Conservation (phyloP, 176 grass and related monocot species). For the Avena atlantica region DNA sequence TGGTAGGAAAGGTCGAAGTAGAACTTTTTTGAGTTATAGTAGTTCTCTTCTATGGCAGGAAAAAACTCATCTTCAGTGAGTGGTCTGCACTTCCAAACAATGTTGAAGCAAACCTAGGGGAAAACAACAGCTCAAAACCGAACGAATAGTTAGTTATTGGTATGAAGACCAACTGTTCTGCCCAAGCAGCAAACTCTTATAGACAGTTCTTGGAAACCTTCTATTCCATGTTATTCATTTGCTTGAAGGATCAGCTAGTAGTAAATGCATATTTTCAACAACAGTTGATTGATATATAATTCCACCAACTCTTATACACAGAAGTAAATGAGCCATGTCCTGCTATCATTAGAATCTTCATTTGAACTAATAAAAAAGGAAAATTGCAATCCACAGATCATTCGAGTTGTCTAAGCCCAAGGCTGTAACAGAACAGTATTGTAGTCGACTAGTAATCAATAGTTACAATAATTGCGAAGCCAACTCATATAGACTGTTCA, state of each 20-base stretch:
- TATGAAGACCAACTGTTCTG: background rate
- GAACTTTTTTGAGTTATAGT: conserved; percentile 61
- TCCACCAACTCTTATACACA: background rate
- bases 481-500: background rate
- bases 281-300: background rate
- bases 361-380: no score
- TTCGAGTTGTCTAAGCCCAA: conserved; percentile 7
- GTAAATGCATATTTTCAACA: background rate
- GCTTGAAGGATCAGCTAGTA: background rate
- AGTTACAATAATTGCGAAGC: background rate
- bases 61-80: conserved; percentile 64
- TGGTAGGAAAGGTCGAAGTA: conserved; percentile 64
- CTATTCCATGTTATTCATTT: background rate
- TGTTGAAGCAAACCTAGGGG: conserved; percentile 60
- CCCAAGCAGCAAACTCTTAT: background rate
- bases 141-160: conserved; percentile 30
- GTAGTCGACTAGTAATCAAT: background rate
- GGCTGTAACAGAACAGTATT: background rate
- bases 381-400: background rate
- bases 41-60: conserved; percentile 63
- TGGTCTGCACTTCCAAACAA: conserved; percentile 66
- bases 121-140: conserved; percentile 40
- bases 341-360: background rate
- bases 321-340: background rate
- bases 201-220: background rate